Evolutionary conservation across 306 rosid species (phyloP), one percentile per base, ranked within the genome.

Genomic region (Lathyrus sativus): DNA sequence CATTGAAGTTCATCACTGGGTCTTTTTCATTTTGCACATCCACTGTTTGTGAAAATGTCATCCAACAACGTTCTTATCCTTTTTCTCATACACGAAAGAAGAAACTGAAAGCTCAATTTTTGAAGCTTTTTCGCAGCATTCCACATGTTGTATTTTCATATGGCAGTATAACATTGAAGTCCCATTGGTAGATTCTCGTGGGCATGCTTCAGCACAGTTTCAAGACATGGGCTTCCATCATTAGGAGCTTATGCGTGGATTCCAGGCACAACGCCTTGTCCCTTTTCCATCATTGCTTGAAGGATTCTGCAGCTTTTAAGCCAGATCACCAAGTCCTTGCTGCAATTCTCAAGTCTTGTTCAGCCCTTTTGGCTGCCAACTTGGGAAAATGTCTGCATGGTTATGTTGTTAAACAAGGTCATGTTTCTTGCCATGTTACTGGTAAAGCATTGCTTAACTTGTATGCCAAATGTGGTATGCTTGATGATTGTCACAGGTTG

Each of bases 391-490:
- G 85, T 48, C 74, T 92, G 65, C 98, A 92, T 64, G 65, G 93
- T 62, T 82, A 66, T 79, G 59, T 72, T 77, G 69, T 85, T 65
- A 92, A 89, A 79, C 84, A 76, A 64, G 98, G 96, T 46, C 84
- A 83, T 77, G 73, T 70, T 50, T 71, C 85, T 63, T 92, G 93
- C 76, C 85, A 75, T 54, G 74, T 78, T 70, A 81, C 82, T 11
- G 83, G 84, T 22, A 92, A 89, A 83, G 93, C 87, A 6, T 76
- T 89, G 74, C 87, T 92, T 70, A 92, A 92, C 82, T 73, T 89
- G 92, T 92, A 88, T 60, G 93, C 96, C 41, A 89, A 89, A 81
- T 87, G 88, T 43, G 88, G 88, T 31, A 74, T 64, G 66, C 80
- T 83, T 67, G 84, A 77, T 77, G 91, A 88, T 37, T 85, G 91